These are phyloP conservation scores for Fonsecaea pedrosoi DNA, from an alignment of 2,329 filamentous ascomycete species.

Conservation along the genomic window DNA sequence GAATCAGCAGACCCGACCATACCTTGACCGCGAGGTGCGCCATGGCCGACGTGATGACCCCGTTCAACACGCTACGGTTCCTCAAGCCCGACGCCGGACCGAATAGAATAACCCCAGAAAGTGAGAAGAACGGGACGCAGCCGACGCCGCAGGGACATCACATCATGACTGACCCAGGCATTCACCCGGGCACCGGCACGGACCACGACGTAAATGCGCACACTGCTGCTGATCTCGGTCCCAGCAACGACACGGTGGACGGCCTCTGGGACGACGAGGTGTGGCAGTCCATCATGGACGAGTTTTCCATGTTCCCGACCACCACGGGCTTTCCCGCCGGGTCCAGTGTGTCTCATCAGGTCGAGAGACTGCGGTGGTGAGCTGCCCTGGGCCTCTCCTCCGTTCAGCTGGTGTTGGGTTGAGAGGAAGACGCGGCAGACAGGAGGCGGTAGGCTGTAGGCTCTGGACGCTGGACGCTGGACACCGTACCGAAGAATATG, in stretches of 20 bases:
- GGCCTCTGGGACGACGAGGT: constrained; percentile 17
- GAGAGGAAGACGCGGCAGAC: too few species aligned
- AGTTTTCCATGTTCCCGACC: constrained; percentile 24
- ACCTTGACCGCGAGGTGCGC: constrained; percentile 10
- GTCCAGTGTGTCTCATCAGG: neutral
- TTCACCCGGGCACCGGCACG: neutral
- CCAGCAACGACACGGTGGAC: neutral
- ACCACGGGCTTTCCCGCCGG: constrained; percentile 13
- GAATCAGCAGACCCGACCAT: neutral
- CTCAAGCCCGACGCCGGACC: neutral
- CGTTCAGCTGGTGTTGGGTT: too few species aligned
- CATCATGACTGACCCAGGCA: neutral
- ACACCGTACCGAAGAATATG: too few species aligned
- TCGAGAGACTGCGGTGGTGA: neutral
- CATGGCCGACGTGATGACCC: constrained; percentile 16
- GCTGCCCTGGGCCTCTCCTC: too few species aligned
- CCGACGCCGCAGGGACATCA: neutral
- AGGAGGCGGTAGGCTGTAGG: too few species aligned
- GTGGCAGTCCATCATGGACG: constrained; percentile 27
- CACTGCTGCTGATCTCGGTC: too few species aligned
- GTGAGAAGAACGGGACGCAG: too few species aligned
- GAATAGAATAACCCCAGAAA: too few species aligned
- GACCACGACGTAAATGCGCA: neutral
- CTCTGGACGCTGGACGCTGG: too few species aligned
- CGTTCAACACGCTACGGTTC: constrained; percentile 15